phyloP scores from a whole-genome alignment of 192 early-diverging fungal species.

The Entomortierella lignicola region DNA sequence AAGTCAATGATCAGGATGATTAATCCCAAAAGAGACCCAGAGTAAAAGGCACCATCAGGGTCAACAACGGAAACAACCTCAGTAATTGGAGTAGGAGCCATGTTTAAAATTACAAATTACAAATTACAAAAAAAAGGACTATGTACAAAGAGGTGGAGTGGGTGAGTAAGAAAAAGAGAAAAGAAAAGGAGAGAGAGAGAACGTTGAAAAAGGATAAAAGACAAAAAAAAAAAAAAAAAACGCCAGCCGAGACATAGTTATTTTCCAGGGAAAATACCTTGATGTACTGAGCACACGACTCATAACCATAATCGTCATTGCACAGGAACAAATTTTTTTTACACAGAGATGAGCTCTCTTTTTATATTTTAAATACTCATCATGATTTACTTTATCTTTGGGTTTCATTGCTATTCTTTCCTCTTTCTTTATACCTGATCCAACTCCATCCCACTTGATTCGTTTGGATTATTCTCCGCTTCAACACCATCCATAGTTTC shows the following conservation, averaged over 20 bases:
- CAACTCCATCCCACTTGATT: slow-evolving; percentile 19
- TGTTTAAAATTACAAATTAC: not conserved
- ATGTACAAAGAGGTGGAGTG: not conserved
- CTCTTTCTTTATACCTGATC: slow-evolving; percentile 7
- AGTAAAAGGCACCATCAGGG: slow-evolving; percentile 36
- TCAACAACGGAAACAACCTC: not conserved
- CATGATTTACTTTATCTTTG: no score
- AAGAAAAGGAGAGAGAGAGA: not conserved
- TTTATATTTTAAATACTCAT: no score
- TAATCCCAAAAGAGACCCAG: slow-evolving; percentile 26
- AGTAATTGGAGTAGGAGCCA: slow-evolving; percentile 16
- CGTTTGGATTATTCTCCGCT: not conserved
- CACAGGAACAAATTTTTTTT: no score
- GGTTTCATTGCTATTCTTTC: no score
- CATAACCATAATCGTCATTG: no score
- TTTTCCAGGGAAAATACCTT: not conserved
- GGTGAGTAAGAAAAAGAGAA: not conserved
- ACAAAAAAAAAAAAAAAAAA: not conserved
- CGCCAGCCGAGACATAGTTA: not conserved
- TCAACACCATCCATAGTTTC: slow-evolving; percentile 33
- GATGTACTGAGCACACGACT: not conserved
- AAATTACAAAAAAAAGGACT: not conserved
- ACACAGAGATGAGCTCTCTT: no score
- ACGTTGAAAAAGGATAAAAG: no score
- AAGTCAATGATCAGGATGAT: slow-evolving; percentile 66